Base-by-base conservation (phyloP, 139 green algal species). In the Deuterostichococcus epilithicus region DNA sequence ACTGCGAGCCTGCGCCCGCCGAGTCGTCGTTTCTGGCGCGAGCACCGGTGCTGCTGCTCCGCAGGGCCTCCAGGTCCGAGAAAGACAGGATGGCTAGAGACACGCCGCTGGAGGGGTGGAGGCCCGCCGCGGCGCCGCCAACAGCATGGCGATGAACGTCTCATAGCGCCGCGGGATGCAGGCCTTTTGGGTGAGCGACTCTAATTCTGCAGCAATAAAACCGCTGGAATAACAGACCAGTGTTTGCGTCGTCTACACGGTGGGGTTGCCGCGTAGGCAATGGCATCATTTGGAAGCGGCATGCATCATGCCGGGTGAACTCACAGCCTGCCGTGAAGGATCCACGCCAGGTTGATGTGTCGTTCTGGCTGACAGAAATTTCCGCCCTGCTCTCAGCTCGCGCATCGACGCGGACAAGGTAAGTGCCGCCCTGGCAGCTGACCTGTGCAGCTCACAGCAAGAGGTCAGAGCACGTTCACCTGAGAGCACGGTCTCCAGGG, bases 41-140 rank as follows among this genome's bases (percentile, higher is more conserved):
- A 18, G 45, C 23, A 25, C 72, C 73, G 33, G 58, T 73, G 39
- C 86, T 86, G 36, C 86, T 83, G 74, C 68, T 87, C 65, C 94
- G 95, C 5, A 98, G 83, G 30, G 85, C 70, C 78, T 97, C 92
- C 67, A 97, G 79, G 82, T 97, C 93, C 36, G 74, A 65, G 59
- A 92, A 94, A 0, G 90, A 97, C 2, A 98, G 84, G 80, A 98
- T 79, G 79, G 97, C 94, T 23, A 98, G 80, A 67, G 89, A 94
- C 0, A 97, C 94, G 73, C 82, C 89, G 78, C 94, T 89, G 8
- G 87, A 94, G 25, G 88, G 78, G 94, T 89, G 8, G 87, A 94
- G 25, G 88, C 83, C 59, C 89, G 82, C 47, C 84, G 86, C 60
- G 97, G 35, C 20, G 92, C 92, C 5, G 82, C 89, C 15, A 90